A percentile compares a stretch with the other conserved stretches of the same genome.
phyloP scores from a whole-genome alignment of 2,329 filamentous ascomycete genomes.

The Elsinoe fawcettii region DNA sequence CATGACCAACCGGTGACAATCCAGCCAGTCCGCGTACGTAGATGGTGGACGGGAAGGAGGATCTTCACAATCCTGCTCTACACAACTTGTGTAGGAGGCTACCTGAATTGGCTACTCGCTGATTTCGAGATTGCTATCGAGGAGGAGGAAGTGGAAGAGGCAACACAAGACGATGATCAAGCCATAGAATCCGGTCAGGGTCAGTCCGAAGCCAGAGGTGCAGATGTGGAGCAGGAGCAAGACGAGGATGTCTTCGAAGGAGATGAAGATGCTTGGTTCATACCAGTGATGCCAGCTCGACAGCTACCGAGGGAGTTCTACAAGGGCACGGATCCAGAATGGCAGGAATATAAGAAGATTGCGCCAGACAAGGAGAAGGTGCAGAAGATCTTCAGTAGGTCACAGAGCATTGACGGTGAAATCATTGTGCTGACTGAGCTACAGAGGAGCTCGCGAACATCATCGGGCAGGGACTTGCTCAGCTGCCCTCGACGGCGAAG shows the following conservation, averaged over 20 bases:
- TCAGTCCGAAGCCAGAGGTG: constrained; percentile 18
- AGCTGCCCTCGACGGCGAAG: constrained; percentile 27
- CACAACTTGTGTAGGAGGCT: constrained; percentile 13
- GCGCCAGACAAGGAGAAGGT: constrained; percentile 36
- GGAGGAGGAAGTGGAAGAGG: constrained; percentile 21
- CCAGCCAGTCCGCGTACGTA: constrained; percentile 9
- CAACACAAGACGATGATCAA: constrained; percentile 12
- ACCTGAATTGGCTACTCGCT: constrained; percentile 16
- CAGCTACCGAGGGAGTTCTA: constrained; percentile 37
- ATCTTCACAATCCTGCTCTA: constrained; percentile 7
- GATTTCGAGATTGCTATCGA: constrained; percentile 26
- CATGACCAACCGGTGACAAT: constrained; percentile 13
- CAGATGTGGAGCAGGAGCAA: constrained; percentile 26
- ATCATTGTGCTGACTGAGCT: constrained; percentile 7
- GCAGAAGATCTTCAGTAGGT: constrained; percentile 33
- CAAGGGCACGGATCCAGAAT: constrained; percentile 46
- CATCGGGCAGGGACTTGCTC: constrained; percentile 27
- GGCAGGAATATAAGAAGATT: constrained; percentile 43
- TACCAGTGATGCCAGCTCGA: constrained; percentile 42
- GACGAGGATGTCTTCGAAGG: constrained; percentile 28
- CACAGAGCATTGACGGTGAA: too few relatives aligned
- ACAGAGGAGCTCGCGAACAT: constrained; percentile 32
- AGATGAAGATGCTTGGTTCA: constrained; percentile 37
- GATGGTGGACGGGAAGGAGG: constrained; percentile 14
- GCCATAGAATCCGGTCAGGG: constrained; percentile 5